Evolutionary conservation across 164 flowering plant species (phyloP), one percentile per base, ranked within the genome.

Genomic region (Pachysandra terminalis): DNA sequence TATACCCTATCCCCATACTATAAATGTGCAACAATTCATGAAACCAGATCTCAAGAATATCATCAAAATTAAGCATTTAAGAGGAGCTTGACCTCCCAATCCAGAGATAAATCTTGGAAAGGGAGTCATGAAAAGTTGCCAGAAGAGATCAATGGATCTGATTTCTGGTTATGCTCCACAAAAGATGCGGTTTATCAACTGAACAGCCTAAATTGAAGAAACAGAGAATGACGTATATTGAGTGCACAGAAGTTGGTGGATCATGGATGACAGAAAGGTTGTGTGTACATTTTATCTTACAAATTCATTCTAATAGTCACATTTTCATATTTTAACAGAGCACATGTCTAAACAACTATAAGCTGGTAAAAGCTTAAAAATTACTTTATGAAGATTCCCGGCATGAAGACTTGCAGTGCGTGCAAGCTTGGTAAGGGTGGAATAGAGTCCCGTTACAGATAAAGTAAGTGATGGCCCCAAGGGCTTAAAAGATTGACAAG

Each of bases 391-490:
- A 65, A 95, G 90, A 79, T 85, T 89, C 54, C 97, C 98, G 58
- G 98, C 98, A 86, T 95, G 97, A 56, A 90, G 73, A 79, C 89
- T 86, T 53, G 98, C 98, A 71, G 90, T 77, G 68, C 83, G 82
- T 26, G 97, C 97, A 64, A 95, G 87, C 83, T 75, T 81, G 27
- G 81, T 86, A 79, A 94, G 69, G 76, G 87, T 69, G 59, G 91
- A 81, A 75, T 85, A 79, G 60, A 95, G 86, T 64, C 81, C 96
- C 85, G 83, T 76, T 70, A 86, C 96, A 53, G 96, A 85, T 23
- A 59, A 71, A 61, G 82, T 77, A 63, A 91, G 80, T 12, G 91
- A 77, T 66, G 96, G 87, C 19, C 85, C 84, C 84, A 90, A 83
- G 28, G 93, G 89, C 78, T 80, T 85, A 56, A 88, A 75, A 56